phyloP scores from a whole-genome alignment of 1,139 yeast genomes.

The Zhuliangozyma parablackwelliae region DNA sequence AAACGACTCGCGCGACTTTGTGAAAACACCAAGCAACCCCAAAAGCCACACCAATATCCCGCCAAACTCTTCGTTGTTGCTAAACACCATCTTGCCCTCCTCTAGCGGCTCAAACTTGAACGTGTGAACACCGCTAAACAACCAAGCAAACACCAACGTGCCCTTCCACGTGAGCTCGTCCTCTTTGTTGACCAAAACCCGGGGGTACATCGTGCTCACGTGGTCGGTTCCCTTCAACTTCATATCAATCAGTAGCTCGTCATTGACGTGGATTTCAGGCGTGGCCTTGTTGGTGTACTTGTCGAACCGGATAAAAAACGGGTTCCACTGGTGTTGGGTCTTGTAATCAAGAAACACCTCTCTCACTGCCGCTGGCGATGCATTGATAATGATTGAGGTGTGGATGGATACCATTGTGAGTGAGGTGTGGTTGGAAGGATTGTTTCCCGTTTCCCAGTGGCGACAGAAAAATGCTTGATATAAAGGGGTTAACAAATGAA shows the following conservation, averaged over 20 bases:
- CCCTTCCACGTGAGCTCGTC: conserved; percentile 13
- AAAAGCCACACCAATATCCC: conserved; percentile 12
- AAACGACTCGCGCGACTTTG: conserved; percentile 10
- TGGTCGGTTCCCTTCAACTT: conserved; percentile 10
- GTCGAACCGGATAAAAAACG: conserved; percentile 11
- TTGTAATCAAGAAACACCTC: conserved; percentile 9
- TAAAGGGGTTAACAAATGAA: too few relatives aligned
- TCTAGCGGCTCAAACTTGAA: conserved; percentile 11
- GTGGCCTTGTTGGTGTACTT: conserved; percentile 8
- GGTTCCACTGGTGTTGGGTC: conserved; percentile 13
- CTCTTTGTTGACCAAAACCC: conserved; percentile 6
- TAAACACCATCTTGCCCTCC: conserved; percentile 8
- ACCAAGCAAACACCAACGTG: conserved; percentile 9
- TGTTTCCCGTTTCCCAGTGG: too few relatives aligned
- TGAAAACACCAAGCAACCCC: conserved; percentile 8
- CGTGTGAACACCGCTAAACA: conserved; percentile 12
- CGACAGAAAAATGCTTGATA: too few relatives aligned
- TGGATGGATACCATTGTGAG: conserved; percentile 3
- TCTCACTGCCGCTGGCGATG: conserved; percentile 11
- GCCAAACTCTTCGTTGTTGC: conserved; percentile 12
- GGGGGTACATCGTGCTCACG: conserved; percentile 11
- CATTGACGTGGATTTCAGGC: conserved; percentile 7
- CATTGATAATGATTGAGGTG: conserved; percentile 12
- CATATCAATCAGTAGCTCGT: conserved; percentile 12
- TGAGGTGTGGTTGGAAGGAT: too few relatives aligned